Evolutionary conservation across 768 basidiomycete genomes (phyloP), one percentile per base, ranked within the genome.

Genomic region (Arthromyces matolae): DNA sequence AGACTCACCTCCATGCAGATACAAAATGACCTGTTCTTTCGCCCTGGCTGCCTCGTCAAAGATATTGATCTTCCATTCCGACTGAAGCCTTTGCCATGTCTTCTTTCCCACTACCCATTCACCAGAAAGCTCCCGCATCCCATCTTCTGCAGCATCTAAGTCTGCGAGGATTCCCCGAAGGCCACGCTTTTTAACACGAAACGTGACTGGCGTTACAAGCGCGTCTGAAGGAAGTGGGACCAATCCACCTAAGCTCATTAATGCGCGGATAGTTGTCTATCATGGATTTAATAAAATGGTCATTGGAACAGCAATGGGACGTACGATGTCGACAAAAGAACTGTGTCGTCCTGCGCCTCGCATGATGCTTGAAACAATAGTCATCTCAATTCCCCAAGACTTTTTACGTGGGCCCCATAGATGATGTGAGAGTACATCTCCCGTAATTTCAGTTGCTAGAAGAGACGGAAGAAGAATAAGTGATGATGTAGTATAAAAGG

Each of bases 91-190:
- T 53, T 83, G 83, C 95, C 95, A 99, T 0, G 94, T 80, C 53
- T 81, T 81, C 64, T 87, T 88, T 28, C 91, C 91, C n/a, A 97
- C 87, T 19, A 98, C 84, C 95, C 95, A 99, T 72, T 99, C 95
- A 0, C 93, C 95, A 1, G 83, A 83, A 24, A 99, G 75, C 59
- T 94, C 89, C 4, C 95, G 79, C 8, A 59, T 64, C 27, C 93
- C 94, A 8, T 75, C 75, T 65, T 99, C 95, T 14, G 73, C 60
- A 4, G 72, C 77, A 60, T 98, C 95, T 45, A 79, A 79, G 6
- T 83, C 72, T 5, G 78, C 72, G 13, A 99, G 78, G 44, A 98
- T 84, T 12, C 95, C 95, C 25, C 83, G 79, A 23, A 96, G 73
- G 7, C 76, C 68, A 5, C 88, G 83, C 52, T 70, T 77, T 42